Evolutionary conservation across 768 basidiomycete genomes (phyloP).

Genomic region (Crepidotus variabilis): DNA sequence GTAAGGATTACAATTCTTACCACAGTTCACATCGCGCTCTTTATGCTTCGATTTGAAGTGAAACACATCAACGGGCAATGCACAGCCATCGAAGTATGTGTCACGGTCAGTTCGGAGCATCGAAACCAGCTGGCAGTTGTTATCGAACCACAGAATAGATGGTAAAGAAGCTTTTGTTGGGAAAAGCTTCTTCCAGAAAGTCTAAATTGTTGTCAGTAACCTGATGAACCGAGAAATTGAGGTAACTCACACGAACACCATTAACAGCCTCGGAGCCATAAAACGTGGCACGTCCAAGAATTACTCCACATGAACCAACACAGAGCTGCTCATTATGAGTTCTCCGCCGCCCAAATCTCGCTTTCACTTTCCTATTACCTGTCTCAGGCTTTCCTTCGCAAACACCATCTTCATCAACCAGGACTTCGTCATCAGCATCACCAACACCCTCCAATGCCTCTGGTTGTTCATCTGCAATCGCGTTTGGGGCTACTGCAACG

Average conservation of each 20-base stretch:
- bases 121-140: constrained; percentile 1
- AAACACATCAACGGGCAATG: constrained; percentile 13
- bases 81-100: constrained; percentile 4
- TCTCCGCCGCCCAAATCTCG: constrained; percentile 20
- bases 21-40: constrained; percentile 9
- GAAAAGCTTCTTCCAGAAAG: constrained; percentile 20
- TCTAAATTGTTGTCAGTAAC: constrained; percentile 6
- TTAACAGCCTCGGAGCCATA: constrained; percentile 26
- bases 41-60: constrained; percentile 18
- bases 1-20: constrained; percentile 15
- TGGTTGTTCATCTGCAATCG: constrained; percentile 11
- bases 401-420: constrained; percentile 8
- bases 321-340: constrained; percentile 31
- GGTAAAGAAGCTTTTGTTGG: constrained; percentile 20
- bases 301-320: constrained; percentile 29
- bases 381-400: constrained; percentile 20
- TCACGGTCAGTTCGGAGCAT: background rate
- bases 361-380: constrained; percentile 18
- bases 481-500: background rate
- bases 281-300: constrained; percentile 24
- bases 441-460: constrained; percentile 8
- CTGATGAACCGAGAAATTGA: background rate
- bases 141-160: constrained; percentile 25
- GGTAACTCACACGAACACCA: constrained; percentile 21
- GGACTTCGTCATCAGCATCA: constrained; percentile 15